Conservation (phyloP, 495 filamentous ascomycete species). For the Lasiosphaeriaceae sp. region DNA sequence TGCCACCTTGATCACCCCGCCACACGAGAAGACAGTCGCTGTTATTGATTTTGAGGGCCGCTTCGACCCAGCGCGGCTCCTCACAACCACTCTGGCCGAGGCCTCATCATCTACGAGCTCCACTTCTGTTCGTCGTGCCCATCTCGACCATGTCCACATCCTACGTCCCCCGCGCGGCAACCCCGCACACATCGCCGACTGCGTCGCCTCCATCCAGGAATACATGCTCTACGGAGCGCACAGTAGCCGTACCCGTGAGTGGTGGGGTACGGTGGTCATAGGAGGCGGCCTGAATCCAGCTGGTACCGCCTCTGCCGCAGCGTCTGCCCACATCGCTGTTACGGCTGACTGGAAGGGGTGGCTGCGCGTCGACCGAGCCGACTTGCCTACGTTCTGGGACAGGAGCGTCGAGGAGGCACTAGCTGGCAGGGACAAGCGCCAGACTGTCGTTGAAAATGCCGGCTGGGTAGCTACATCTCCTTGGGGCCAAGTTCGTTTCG, state of each 20-base stretch:
- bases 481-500: conserved; percentile 26
- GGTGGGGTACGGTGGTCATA: conserved; percentile 48
- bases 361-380: conserved; percentile 43
- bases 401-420: conserved; percentile 20
- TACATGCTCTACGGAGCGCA: conserved; percentile 48
- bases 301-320: not conserved
- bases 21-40: conserved; percentile 55
- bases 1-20: conserved; percentile 52
- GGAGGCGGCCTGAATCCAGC: conserved; percentile 24
- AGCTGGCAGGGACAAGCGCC: conserved; percentile 14
- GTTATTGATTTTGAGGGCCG: conserved; percentile 67
- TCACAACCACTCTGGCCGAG: conserved; percentile 3
- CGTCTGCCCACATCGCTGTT: conserved; percentile 25
- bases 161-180: conserved; percentile 25
- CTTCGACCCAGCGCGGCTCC: conserved; percentile 60
- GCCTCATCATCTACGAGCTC: not conserved
- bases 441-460: conserved; percentile 17
- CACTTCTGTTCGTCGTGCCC: conserved; percentile 6
- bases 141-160: conserved; percentile 42
- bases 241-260: conserved; percentile 41
- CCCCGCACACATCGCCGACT: conserved; percentile 17
- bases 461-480: conserved; percentile 25
- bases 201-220: conserved; percentile 31
- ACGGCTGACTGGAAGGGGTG: conserved; percentile 46
- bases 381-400: conserved; percentile 19